Base-by-base conservation (phyloP, 2,329 filamentous ascomycete species). In the Penicillium vulpinum region DNA sequence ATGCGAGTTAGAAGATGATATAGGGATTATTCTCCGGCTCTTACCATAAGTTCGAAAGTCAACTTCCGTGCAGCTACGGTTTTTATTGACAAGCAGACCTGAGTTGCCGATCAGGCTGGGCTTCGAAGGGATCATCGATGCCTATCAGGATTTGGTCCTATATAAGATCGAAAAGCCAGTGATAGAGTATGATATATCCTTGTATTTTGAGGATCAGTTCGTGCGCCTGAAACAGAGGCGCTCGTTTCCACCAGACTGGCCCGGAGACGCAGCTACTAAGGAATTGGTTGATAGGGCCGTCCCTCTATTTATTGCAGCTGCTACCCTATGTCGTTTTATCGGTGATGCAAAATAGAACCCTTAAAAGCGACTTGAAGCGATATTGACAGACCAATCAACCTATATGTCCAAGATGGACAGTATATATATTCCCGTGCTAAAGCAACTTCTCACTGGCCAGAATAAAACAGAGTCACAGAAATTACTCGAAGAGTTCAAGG, bases 71-170 rank as follows among this genome's bases (percentile, higher is more conserved):
- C 51, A 48, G 4, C 22, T 72, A 3, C 65, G 64, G 24, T 18
- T 69, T 16, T 64, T 72, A 13, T 26, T 71, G 29, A 72, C 66
- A 9, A 71, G 70, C 57, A 59, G 70, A 46, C 69, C 71, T 11
- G 68, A 73, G 26, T 45, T 67, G 3, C 57, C 66, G 8, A 65
- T 71, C 26, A 50, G 62, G 4, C 13, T 44, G 5, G 31, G 31
- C 31, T 33, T 33, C 31, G 11, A 33, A 33, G 31, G 21, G 36
- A 51, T 51, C 39, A 51, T 24, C 29, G 48, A 60, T 9, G 41
- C 62, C 11, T 50, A 67, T 59, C 63, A 66, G 26, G 58, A 70
- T 56, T 10, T 70, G 16, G 48, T 62, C 36, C 62, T 72, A 10
- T 56, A 71, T 46, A 58, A 70, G 6, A 60, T 73, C 24, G 52